A percentile compares a stretch with the other conserved stretches of the same genome.
phyloP scores from a whole-genome alignment of 2,329 filamentous ascomycete genomes.

The Aspergillus costaricaensis region DNA sequence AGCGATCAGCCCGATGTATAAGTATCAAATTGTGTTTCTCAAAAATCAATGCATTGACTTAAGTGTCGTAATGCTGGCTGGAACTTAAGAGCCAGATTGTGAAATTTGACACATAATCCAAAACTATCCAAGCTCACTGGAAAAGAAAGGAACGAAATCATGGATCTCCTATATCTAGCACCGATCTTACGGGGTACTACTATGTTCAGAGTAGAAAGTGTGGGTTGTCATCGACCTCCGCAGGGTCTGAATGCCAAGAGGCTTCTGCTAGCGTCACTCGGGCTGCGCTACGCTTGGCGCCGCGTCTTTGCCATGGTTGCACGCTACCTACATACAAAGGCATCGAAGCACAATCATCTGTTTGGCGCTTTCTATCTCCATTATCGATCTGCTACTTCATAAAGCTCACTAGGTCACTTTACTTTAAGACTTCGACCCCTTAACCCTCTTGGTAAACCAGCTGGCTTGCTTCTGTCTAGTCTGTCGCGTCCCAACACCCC shows the following conservation, averaged over 20 bases:
- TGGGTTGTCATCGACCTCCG: neutral
- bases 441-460: neutral
- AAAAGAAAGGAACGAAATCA: too few relatives aligned
- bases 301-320: neutral
- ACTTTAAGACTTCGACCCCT: neutral
- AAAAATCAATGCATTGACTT: too few relatives aligned
- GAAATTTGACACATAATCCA: too few relatives aligned
- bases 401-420: neutral
- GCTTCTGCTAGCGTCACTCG: slow-evolving; percentile 8
- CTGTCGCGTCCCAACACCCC: neutral
- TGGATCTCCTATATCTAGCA: too few relatives aligned
- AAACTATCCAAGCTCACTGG: too few relatives aligned
- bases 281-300: slow-evolving; percentile 2
- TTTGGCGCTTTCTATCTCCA: neutral
- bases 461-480: neutral
- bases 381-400: neutral
- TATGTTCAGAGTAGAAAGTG: neutral
- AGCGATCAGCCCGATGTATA: too few relatives aligned
- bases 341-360: neutral
- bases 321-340: neutral
- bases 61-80: too few relatives aligned
- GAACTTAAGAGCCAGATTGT: too few relatives aligned
- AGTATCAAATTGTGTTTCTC: too few relatives aligned
- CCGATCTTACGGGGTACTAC: too few relatives aligned
- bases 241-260: neutral